Base-by-base conservation (phyloP, 139 green algal genomes). In the Chlorella sp. region DNA sequence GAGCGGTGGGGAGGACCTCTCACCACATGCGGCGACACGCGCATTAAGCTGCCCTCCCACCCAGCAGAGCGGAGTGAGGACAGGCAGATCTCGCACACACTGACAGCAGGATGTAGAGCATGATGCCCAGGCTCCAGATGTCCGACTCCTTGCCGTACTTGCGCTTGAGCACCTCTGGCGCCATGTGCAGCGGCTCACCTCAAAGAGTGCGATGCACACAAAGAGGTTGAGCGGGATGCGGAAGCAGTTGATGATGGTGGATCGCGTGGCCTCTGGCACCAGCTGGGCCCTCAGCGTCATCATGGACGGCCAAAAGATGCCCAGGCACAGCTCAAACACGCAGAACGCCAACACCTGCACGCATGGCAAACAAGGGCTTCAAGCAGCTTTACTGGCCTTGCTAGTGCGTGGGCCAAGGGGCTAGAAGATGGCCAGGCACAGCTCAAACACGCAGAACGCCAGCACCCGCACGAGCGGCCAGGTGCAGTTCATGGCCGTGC, bases 251-350 rank as follows among this genome's bases (percentile, higher is more conserved):
- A 98, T 97, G 79, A 98, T 94, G 65, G 94, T 98, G 61, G 88
- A 88, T 14, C 94, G 85, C 71, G 88, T 82, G 73, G 97, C 92
- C 77, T 98, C 94, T 0, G 94, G 94, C 35, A 98, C 87, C 79
- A 96, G 93, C 61, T 86, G 74, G 32, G 84, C 82, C 27, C 92
- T 88, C 79, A 97, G 87, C 31, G 86, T 93, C 94, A 98, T 98
- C 88, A 98, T 97, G 72, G 74, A 88, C 5, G 94, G 94, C 94
- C 94, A 98, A 88, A 98, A 98, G 31, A 98, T 77, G 62, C 94
- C 94, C 34, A 94, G 85, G 36, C 82, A 84, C 14, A 65, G 70
- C 75, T 98, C 93, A 86, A 98, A 98, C 32, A 85, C 73, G 74
- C 92, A 94, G 78, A 98, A 98, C 2, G 86, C 88, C 42, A 92